Evolutionary conservation across 352 stramenopile genomes (phyloP), one percentile per base, ranked within the genome.

Genomic region (Plasmopara halstedii): DNA sequence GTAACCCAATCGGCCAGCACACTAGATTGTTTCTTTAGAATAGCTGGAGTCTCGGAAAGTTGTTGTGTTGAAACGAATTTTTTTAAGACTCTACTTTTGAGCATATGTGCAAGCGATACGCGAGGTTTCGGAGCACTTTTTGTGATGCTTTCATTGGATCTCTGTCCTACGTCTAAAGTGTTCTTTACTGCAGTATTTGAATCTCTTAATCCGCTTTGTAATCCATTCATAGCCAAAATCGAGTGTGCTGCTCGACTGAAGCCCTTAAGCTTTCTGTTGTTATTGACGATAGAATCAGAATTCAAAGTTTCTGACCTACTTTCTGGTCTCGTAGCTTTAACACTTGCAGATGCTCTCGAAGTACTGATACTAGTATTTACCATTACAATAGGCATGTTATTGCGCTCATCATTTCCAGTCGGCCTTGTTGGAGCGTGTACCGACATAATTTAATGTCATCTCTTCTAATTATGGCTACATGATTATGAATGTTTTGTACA

Each of bases 1-100:
- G 79, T 70, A 25, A 81, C 51, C 70, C 67, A 85, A 39, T 82
- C 63, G 20, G 69, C 50, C 73, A 85, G 83, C n/a, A 83, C 73
- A 5, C 49, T 63, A 5, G 73, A 85, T 13, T 62, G 67, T 20
- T 65, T 49, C n/a, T 65, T 46, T 0, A 38, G 48, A 4, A 18
- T 17, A 13, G 42, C 6, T 2, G 41, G n/a, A 11, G 13, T 26
- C 13, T 42, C 13, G n/a, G 43, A 27, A 4, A 50, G 26, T 20
- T 55, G 27, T 20, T 47, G 58, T 44, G 82, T 67, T 22, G 70
- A 64, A 4, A 86, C 74, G 15, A 86, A 59, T 39, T 70, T 73
- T 51, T 84, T 82, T 31, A 86, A 66, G 21, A 74, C 58, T 17
- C 58, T 55, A 44, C 71, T 78, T 43, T 74, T 64, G 27, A 86